Evolutionary conservation across 73 alveolate species (phyloP).

Genomic region (Paramecium biaurelia): DNA sequence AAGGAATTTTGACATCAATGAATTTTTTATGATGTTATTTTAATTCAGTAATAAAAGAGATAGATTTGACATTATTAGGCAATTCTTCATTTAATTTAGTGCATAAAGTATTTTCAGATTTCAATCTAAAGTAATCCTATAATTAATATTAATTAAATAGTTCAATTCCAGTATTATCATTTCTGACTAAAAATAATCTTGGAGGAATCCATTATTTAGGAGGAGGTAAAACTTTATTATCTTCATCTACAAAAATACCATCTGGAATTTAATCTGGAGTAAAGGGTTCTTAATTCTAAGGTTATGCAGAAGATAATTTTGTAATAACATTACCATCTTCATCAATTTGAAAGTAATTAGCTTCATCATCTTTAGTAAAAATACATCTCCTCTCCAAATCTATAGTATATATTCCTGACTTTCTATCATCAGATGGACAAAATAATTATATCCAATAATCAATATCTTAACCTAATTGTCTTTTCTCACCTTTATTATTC

Average conservation of each 20-base stretch:
- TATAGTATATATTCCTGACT: slow-evolving; percentile 69
- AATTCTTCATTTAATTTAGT: slow-evolving; percentile 40
- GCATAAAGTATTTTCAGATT: slow-evolving; percentile 48
- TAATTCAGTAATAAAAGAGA: slow-evolving; percentile 47
- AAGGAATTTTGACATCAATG: slow-evolving; percentile 64
- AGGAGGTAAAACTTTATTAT: slow-evolving; percentile 78
- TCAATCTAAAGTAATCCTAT: slow-evolving; percentile 72
- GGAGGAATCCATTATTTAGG: slow-evolving; percentile 79
- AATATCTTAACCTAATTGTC: slow-evolving; percentile 68
- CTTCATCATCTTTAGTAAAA: slow-evolving; percentile 65
- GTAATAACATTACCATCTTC: slow-evolving; percentile 62
- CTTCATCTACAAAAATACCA: slow-evolving; percentile 82
- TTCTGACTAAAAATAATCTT: slow-evolving; percentile 69
- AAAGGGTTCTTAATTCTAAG: slow-evolving; percentile 69
- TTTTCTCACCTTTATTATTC: slow-evolving; percentile 57
- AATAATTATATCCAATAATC: slow-evolving; percentile 69
- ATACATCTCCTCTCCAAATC: slow-evolving; percentile 29
- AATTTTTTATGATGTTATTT: background rate
- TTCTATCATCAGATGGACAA: slow-evolving; percentile 55
- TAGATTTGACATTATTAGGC: slow-evolving; percentile 38
- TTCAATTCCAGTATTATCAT: slow-evolving; percentile 77
- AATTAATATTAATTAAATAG: slow-evolving; percentile 66
- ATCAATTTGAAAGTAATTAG: slow-evolving; percentile 61
- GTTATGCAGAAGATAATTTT: no score
- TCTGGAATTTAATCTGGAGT: slow-evolving; percentile 75